Evolutionary conservation across 2,329 filamentous ascomycete genomes (phyloP), one percentile per base, ranked within the genome.

Genomic region (Arthrobotrys sinensis): DNA sequence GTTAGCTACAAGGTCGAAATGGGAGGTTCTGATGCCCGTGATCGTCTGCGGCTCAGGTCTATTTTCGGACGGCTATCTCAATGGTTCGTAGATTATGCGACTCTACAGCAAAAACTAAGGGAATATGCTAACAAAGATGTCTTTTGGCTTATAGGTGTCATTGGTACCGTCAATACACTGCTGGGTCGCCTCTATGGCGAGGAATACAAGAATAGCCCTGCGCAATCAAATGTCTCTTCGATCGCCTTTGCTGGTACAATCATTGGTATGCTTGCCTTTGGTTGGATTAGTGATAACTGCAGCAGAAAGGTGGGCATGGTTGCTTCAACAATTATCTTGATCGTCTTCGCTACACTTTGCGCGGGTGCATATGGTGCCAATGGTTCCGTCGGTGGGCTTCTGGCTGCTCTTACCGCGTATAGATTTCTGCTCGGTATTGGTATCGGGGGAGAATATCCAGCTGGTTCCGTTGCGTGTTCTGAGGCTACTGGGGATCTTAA

Each of bases 21-120:
- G 86, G 88, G 85, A 89, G 80, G 86, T 89, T 57, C 85, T 88
- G 16, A 90, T 89, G 88, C 93, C 94, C 12, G 92, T 93, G 0
- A 91, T 97, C 81, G 94, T 94, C 50, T 97, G 93, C 82, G 94
- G 94, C 80, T 92, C 94, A 64, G 94, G 94, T 82, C 87, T 97
- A 1, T 97, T 97, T 85, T 94, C 91, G 24, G 94, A 97, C 84
- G 94, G 94, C 14, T 97, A 97, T 84, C 89, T 97, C 83, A 96
- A 97, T 85, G 93, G 93, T 82, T 92, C 93, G 85, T 81, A 85
- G 12, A 60, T 12, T 21, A n/a, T 32, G 12, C 21, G 3, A 21
- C 38, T 36, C 68, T 75, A 68, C 78, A 55, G 46, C 7, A 46
- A 53, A 55, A 38, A 63, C 24, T 7, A 4, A 38, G 1, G 19